These are phyloP conservation scores for Marasmius oreades DNA, from an alignment of 1,284 basidiomycete genomes.

Conservation along the genomic window DNA sequence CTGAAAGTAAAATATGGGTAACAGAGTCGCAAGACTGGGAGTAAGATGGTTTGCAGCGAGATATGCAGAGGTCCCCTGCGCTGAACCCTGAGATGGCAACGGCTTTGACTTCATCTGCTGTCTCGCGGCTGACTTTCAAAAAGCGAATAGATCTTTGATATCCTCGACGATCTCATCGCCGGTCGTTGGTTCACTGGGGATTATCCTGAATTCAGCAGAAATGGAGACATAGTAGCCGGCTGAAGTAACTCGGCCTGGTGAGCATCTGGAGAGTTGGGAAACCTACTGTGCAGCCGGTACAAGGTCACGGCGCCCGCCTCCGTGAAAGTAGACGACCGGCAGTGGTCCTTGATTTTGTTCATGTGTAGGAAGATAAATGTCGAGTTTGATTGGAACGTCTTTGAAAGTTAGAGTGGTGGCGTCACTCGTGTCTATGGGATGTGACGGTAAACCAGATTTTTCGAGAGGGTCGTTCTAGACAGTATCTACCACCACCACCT, in stretches of 20 bases:
- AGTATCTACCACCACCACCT: no score
- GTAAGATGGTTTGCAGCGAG: constrained; percentile 9
- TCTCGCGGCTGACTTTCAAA: not conserved
- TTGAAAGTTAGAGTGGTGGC: not conserved
- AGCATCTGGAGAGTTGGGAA: not conserved
- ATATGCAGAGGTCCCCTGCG: constrained; percentile 10
- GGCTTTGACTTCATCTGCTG: constrained; percentile 2
- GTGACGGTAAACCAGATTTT: no score
- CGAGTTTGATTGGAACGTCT: constrained; percentile 2
- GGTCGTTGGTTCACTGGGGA: constrained; percentile 11
- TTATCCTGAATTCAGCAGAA: constrained; percentile 11
- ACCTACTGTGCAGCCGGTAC: constrained; percentile 11
- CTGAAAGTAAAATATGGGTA: constrained; percentile 8
- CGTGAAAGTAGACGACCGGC: constrained; percentile 11
- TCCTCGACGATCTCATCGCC: constrained; percentile 14
- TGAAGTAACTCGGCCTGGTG: constrained; percentile 6
- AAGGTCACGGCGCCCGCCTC: constrained; percentile 11
- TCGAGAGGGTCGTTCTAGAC: no score
- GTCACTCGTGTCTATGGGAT: no score
- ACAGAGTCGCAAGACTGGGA: constrained; percentile 5
- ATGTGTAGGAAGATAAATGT: not conserved
- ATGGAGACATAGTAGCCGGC: constrained; percentile 13
- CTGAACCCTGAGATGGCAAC: constrained; percentile 11
- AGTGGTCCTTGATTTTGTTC: not conserved
- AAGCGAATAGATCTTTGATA: constrained; percentile 11